Conservation (phyloP, 2,329 filamentous ascomycete species). For the Colletotrichum acutatum region DNA sequence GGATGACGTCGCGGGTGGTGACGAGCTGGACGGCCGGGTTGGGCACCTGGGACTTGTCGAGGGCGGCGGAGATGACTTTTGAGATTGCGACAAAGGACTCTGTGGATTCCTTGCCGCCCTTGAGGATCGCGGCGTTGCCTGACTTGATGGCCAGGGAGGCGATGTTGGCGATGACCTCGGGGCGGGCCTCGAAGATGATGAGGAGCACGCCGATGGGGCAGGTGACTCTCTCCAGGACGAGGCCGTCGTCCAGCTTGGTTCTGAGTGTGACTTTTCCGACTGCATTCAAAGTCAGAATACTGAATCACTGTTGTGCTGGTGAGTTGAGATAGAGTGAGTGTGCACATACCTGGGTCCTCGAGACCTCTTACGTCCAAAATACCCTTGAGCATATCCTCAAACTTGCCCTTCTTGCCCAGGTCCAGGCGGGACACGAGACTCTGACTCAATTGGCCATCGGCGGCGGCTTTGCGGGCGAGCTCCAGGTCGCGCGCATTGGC, state of each 20-base stretch:
- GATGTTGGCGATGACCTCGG: conserved; percentile 98
- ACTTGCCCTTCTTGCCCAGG: conserved; percentile 87
- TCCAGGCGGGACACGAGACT: conserved; percentile 91
- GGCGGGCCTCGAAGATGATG: conserved; percentile 97
- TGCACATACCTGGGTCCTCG: conserved; percentile 80
- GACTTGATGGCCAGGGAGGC: conserved; percentile 96
- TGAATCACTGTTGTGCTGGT: background rate
- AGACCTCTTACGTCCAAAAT: conserved; percentile 88
- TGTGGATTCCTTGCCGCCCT: conserved; percentile 94
- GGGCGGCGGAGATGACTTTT: conserved; percentile 81
- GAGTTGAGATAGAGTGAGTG: conserved; percentile 1
- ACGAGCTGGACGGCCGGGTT: conserved; percentile 92
- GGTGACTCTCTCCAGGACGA: conserved; percentile 87
- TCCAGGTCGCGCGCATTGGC: conserved; percentile 89
- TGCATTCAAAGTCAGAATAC: conserved; percentile 43
- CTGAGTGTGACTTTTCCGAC: conserved; percentile 87
- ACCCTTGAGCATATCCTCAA: conserved; percentile 96
- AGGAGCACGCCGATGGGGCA: conserved; percentile 97
- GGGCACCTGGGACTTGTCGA: conserved; percentile 79
- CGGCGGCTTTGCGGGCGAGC: conserved; percentile 77
- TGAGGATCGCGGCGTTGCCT: conserved; percentile 95
- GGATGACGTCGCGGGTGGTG: conserved; percentile 89
- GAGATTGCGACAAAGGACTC: conserved; percentile 96
- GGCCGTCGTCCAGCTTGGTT: conserved; percentile 86
- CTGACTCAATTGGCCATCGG: conserved; percentile 79